Conservation (phyloP, 2,329 filamentous ascomycete genomes). For the Claviceps digitariae region DNA sequence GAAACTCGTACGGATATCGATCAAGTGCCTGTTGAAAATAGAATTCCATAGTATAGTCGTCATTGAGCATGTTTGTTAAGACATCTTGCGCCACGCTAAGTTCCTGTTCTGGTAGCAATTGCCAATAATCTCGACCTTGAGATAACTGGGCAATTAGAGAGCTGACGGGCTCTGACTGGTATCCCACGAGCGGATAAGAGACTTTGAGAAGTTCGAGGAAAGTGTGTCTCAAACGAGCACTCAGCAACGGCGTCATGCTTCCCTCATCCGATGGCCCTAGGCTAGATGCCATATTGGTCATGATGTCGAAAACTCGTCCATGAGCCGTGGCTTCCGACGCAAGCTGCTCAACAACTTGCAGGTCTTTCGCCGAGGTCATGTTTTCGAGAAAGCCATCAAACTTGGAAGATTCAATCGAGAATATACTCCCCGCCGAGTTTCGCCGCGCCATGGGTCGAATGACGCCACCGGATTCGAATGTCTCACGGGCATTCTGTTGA, state of each 20-base stretch:
- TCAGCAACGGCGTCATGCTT: conserved; percentile 40
- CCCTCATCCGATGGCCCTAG: conserved; percentile 32
- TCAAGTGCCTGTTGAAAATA: conserved; percentile 56
- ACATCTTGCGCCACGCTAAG: conserved; percentile 21
- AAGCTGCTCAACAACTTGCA: conserved; percentile 36
- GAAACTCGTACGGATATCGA: conserved; percentile 75
- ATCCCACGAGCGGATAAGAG: conserved; percentile 53
- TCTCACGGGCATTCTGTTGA: conserved; percentile 44
- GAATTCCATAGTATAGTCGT: conserved; percentile 35
- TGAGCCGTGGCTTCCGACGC: conserved; percentile 34
- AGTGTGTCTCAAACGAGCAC: conserved; percentile 47
- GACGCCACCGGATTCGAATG: conserved; percentile 36
- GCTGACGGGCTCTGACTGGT: conserved; percentile 56
- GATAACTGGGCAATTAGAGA: conserved; percentile 52
- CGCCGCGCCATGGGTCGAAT: conserved; percentile 31
- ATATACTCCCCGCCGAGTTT: conserved; percentile 48
- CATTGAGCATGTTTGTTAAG: conserved; percentile 20
- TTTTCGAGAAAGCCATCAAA: conserved; percentile 45
- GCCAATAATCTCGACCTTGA: conserved; percentile 40
- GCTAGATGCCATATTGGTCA: conserved; percentile 34
- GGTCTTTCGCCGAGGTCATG: conserved; percentile 35
- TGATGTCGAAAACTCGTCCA: conserved; percentile 39
- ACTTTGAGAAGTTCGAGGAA: conserved; percentile 60
- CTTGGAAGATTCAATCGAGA: conserved; percentile 45
- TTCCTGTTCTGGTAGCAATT: conserved; percentile 25